A percentile compares a stretch with the other conserved stretches of the same genome.
Evolutionary conservation across 2,329 filamentous ascomycete genomes (phyloP).

Genomic region (Fusarium sulawesiense): DNA sequence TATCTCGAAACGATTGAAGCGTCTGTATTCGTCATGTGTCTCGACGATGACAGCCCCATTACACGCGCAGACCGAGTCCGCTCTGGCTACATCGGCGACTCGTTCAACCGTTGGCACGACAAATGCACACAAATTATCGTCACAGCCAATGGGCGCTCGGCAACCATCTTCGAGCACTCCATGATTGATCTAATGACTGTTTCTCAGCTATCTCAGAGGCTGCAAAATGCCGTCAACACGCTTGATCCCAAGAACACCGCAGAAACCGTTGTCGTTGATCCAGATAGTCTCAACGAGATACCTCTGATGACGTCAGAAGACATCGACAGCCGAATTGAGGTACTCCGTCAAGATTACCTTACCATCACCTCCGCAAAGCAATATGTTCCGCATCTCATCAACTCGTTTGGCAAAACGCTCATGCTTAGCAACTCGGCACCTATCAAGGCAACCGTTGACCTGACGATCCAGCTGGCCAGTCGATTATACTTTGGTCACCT

Average conservation of each 20-base stretch:
- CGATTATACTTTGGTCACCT: constrained; percentile 10
- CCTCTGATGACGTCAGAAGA: background rate
- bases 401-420: background rate
- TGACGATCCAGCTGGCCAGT: constrained; percentile 10
- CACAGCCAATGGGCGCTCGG: constrained; percentile 6
- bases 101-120: constrained; percentile 14
- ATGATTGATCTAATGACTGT: constrained; percentile 17
- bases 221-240: background rate
- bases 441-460: constrained; percentile 7
- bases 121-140: constrained; percentile 12
- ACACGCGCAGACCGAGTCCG: constrained; percentile 7
- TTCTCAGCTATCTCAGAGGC: constrained; percentile 3
- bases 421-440: background rate
- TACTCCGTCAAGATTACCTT: background rate
- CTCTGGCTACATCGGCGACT: constrained; percentile 7
- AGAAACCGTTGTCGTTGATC: background rate
- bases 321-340: background rate
- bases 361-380: constrained; percentile 1
- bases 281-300: background rate
- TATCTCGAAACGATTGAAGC: constrained; percentile 1
- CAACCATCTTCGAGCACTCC: constrained; percentile 9
- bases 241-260: background rate
- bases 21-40: constrained; percentile 13
- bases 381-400: constrained; percentile 8
- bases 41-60: constrained; percentile 6